Percentiles rank a stretch among this genome's conserved stretches.
These are phyloP conservation scores for Aspergillus homomorphus DNA, from an alignment of 495 filamentous ascomycete species.

Conservation along the genomic window DNA sequence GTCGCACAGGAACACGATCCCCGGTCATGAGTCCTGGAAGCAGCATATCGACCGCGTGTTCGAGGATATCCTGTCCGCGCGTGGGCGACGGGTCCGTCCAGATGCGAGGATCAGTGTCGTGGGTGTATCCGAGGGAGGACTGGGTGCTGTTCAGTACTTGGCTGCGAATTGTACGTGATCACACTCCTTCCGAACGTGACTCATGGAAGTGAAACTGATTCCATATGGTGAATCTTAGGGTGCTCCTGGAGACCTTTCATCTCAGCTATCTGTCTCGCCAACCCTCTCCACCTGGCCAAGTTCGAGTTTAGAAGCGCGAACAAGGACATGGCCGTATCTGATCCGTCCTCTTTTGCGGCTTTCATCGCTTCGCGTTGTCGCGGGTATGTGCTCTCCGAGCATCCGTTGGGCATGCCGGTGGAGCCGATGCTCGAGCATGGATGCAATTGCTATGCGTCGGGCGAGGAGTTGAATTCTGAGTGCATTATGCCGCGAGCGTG, in stretches of 20 bases:
- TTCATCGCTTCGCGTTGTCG: slow-evolving; percentile 53
- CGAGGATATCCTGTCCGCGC: slow-evolving; percentile 51
- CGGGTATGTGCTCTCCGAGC: slow-evolving; percentile 54
- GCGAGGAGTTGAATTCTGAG: slow-evolving; percentile 38
- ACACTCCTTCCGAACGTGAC: not conserved
- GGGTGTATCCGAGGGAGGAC: slow-evolving; percentile 56
- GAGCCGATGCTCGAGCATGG: slow-evolving; percentile 36
- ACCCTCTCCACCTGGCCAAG: slow-evolving; percentile 27
- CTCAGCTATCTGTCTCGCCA: slow-evolving; percentile 32
- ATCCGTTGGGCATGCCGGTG: slow-evolving; percentile 47
- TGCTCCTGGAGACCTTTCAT: slow-evolving; percentile 30
- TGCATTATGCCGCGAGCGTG: slow-evolving; percentile 42
- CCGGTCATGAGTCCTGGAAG: slow-evolving; percentile 44
- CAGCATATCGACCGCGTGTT: slow-evolving; percentile 66
- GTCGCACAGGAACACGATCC: slow-evolving; percentile 52
- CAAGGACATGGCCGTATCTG: not conserved
- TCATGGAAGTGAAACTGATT: not conserved
- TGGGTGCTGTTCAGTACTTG: slow-evolving; percentile 53
- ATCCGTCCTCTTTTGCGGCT: slow-evolving; percentile 27
- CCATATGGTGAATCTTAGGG: slow-evolving; percentile 25
- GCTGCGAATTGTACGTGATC: slow-evolving; percentile 50
- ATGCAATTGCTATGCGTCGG: slow-evolving; percentile 49
- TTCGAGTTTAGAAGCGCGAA: slow-evolving; percentile 20
- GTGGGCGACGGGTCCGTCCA: slow-evolving; percentile 29
- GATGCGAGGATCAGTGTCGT: slow-evolving; percentile 61